A percentile compares a stretch with the other conserved stretches of the same genome.
phyloP scores from a whole-genome alignment of 345 rosid species.

The Linum tenue region DNA sequence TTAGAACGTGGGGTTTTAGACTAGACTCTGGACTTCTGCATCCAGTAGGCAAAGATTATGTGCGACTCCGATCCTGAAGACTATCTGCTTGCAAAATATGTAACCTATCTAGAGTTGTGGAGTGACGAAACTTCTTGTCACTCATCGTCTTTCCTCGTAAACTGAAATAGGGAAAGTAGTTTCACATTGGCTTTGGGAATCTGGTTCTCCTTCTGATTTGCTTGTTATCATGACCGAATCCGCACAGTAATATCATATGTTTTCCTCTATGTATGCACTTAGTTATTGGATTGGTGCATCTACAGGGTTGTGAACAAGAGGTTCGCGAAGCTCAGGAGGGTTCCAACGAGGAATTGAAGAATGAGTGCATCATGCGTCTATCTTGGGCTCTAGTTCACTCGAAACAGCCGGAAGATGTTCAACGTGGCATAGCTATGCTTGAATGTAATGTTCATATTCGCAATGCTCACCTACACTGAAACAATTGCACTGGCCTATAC shows the following conservation, averaged over 20 bases:
- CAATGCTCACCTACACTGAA: neutral
- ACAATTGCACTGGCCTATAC: too few relatives aligned
- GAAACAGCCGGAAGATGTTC: slow-evolving; percentile 43
- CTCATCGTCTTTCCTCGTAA: too few relatives aligned
- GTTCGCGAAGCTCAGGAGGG: slow-evolving; percentile 48
- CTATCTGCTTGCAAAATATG: neutral
- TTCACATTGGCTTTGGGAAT: too few relatives aligned
- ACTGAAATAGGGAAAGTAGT: too few relatives aligned
- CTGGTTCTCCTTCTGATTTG: too few relatives aligned
- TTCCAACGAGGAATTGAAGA: slow-evolving; percentile 37
- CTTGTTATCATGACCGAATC: too few relatives aligned
- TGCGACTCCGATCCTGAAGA: neutral
- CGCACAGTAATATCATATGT: too few relatives aligned
- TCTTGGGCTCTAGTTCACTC: slow-evolving; percentile 93
- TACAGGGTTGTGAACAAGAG: slow-evolving; percentile 73
- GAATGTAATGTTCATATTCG: slow-evolving; percentile 36
- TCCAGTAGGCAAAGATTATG: neutral
- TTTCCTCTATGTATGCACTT: too few relatives aligned
- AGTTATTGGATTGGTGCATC: neutral
- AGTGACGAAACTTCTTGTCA: neutral
- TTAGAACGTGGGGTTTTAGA: neutral
- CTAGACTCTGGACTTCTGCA: neutral
- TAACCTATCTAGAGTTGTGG: neutral
- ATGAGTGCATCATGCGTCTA: slow-evolving; percentile 53
- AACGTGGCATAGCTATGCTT: slow-evolving; percentile 84